Conservation (phyloP, 192 early-diverging fungal genomes). For the Pilobolus umbonatus region DNA sequence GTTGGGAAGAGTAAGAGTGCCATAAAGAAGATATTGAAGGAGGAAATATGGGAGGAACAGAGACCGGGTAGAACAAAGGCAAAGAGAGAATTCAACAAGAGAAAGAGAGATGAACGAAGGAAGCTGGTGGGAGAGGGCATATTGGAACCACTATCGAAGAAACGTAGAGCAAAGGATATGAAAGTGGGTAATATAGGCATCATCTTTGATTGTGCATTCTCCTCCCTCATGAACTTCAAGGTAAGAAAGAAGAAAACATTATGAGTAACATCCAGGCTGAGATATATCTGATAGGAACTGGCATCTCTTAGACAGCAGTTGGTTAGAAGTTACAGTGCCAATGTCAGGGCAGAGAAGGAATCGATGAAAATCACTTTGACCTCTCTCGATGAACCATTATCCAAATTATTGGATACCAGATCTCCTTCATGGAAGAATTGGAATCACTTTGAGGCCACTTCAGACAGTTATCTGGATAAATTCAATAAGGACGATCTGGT, state of each 20-base stretch:
- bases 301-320: constrained; percentile 69
- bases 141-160: constrained; percentile 35
- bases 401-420: constrained; percentile 34
- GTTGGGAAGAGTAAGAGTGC: constrained; percentile 62
- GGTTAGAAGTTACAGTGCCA: constrained; percentile 67
- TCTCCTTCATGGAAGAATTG: constrained; percentile 30
- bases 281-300: constrained; percentile 47
- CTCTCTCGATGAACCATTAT: constrained; percentile 40
- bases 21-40: constrained; percentile 62
- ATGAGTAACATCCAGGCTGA: not conserved
- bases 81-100: constrained; percentile 46
- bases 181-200: constrained; percentile 48
- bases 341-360: constrained; percentile 43
- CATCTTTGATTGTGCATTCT: constrained; percentile 79
- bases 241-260: constrained; percentile 30
- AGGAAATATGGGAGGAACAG: constrained; percentile 50
- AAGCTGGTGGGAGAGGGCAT: constrained; percentile 40
- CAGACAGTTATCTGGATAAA: constrained; percentile 32
- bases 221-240: constrained; percentile 71
- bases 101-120: constrained; percentile 43
- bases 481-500: constrained; percentile 61
- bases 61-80: constrained; percentile 42
- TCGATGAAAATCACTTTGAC: constrained; percentile 59
- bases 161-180: constrained; percentile 45
- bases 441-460: constrained; percentile 32